Evolutionary conservation across 352 stramenopile genomes (phyloP).

Genomic region (Phytophthora uliginosa): DNA sequence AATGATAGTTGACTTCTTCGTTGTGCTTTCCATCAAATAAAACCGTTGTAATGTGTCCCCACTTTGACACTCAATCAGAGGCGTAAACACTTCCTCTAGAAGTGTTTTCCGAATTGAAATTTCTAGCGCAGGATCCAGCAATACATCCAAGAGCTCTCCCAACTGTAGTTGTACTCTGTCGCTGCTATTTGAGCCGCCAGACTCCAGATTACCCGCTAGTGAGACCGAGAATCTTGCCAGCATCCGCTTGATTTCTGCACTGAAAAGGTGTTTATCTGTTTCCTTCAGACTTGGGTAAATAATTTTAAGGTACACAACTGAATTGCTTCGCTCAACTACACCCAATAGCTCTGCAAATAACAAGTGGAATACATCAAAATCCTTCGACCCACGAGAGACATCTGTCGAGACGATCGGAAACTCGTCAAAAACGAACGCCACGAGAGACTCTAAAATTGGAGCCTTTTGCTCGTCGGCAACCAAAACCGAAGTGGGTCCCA

Average conservation of each 20-base stretch:
- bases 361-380: constrained; percentile 71
- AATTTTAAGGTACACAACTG: constrained; percentile 53
- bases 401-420: constrained; percentile 85
- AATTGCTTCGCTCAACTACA: constrained; percentile 66
- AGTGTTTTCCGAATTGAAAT: constrained; percentile 52
- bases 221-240: constrained; percentile 50
- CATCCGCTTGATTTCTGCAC: constrained; percentile 55
- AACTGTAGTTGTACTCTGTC: constrained; percentile 27
- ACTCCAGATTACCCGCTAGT: constrained; percentile 5
- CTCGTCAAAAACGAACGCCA: constrained; percentile 71
- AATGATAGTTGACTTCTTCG: constrained; percentile 49
- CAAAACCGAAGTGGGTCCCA: constrained; percentile 36
- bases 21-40: constrained; percentile 49
- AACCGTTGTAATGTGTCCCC: constrained; percentile 47
- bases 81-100: constrained; percentile 60
- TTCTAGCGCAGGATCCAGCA: constrained; percentile 54
- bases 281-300: constrained; percentile 79
- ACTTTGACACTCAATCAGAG: constrained; percentile 56
- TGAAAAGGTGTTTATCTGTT: constrained; percentile 63
- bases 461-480: constrained; percentile 5
- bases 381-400: constrained; percentile 64
- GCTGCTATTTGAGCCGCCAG: constrained; percentile 5
- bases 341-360: constrained; percentile 63
- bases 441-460: constrained; percentile 45
- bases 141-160: constrained; percentile 45